Percentiles rank a stretch among this genome's conserved stretches.
Conservation (phyloP, 2,329 filamentous ascomycete species). For the Verticillium dahliae region DNA sequence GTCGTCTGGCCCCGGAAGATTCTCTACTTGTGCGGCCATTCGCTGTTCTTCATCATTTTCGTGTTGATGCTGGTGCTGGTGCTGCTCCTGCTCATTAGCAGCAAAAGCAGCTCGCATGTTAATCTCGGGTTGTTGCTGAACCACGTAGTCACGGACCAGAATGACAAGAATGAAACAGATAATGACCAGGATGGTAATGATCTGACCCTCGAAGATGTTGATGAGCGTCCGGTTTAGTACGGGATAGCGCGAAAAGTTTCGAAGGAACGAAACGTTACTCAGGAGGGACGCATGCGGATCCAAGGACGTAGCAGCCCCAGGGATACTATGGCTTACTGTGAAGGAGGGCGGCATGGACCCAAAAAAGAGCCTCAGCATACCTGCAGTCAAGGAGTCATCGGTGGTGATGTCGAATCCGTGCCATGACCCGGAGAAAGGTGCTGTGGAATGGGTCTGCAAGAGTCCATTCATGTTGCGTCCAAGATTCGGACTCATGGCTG, state of each 20-base stretch:
- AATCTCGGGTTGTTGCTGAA: conserved; percentile 91
- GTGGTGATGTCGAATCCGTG: conserved; percentile 24
- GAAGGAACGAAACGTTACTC: conserved; percentile 50
- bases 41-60: conserved; percentile 1
- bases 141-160: conserved; percentile 92
- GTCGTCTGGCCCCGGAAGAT: neutral
- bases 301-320: neutral
- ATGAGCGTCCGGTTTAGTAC: conserved; percentile 73
- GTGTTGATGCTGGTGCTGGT: conserved; percentile 1
- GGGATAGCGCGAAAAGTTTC: conserved; percentile 60
- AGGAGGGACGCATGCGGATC: conserved; percentile 37
- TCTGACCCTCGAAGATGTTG: conserved; percentile 81
- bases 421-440: conserved; percentile 18
- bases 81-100: conserved; percentile 17
- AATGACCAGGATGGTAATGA: conserved; percentile 88
- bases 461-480: conserved; percentile 26
- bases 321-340: neutral
- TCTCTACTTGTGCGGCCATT: conserved; percentile 9
- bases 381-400: conserved; percentile 24
- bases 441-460: conserved; percentile 15
- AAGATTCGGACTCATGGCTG: conserved; percentile 13
- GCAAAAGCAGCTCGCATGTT: conserved; percentile 69
- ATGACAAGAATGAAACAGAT: conserved; percentile 96
- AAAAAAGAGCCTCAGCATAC: conserved; percentile 21
- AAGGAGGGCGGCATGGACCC: conserved; percentile 10